Conservation (phyloP, 345 rosid species). For the Cochlearia excelsa region DNA sequence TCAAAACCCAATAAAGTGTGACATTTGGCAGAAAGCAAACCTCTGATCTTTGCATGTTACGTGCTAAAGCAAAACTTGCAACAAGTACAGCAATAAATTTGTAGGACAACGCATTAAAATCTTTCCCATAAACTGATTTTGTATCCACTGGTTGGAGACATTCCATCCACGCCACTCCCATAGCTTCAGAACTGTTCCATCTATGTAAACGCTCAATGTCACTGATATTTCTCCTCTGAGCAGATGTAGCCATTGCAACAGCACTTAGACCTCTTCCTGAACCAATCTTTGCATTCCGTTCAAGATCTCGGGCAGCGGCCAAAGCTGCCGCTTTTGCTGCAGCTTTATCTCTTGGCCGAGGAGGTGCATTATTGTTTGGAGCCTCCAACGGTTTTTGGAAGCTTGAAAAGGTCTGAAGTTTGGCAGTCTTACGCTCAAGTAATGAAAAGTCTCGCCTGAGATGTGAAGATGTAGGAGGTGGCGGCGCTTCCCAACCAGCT, state of each 20-base stretch:
- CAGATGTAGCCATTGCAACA: constrained; percentile 99
- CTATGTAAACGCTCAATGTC: constrained; percentile 91
- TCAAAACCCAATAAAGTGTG: constrained; percentile 17
- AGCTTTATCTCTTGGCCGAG: constrained; percentile 88
- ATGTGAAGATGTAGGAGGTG: constrained; percentile 57
- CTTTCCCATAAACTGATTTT: constrained; percentile 93
- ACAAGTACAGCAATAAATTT: constrained; percentile 93
- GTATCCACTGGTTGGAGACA: constrained; percentile 94
- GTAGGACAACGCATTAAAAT: constrained; percentile 91
- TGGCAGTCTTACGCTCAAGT: constrained; percentile 77
- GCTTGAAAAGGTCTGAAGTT: constrained; percentile 84
- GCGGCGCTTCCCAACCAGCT: constrained; percentile 76
- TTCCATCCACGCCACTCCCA: constrained; percentile 99
- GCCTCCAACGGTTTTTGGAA: constrained; percentile 76
- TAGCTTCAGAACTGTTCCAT: constrained; percentile 95
- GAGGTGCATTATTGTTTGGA: constrained; percentile 54
- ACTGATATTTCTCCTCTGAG: constrained; percentile 78
- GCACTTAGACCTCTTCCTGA: constrained; percentile 99
- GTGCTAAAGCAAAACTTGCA: constrained; percentile 98
- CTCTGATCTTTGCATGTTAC: constrained; percentile 98
- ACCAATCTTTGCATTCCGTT: constrained; percentile 95
- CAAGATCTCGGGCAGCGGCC: constrained; percentile 99
- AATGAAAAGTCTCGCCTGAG: constrained; percentile 81
- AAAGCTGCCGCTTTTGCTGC: constrained; percentile 98
- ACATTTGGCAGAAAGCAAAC: constrained; percentile 42